Conservation (phyloP, 805 yeast genomes). For the Vanderwaltozyma verrucispora region DNA sequence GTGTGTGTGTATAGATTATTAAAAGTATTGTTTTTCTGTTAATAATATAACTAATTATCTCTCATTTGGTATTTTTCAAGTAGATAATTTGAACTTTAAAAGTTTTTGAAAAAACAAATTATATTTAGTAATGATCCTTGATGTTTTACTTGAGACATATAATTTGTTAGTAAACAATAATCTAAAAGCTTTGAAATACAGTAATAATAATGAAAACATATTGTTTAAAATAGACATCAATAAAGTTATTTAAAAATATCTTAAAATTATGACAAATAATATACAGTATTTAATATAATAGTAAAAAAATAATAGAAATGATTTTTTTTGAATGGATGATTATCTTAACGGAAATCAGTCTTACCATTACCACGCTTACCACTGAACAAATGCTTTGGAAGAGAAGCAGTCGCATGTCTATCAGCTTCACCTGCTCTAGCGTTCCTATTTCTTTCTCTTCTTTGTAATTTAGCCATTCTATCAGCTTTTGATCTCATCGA, state of each 20-base stretch:
- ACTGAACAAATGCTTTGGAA: slow-evolving; percentile 89
- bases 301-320: background rate
- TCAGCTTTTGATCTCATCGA: slow-evolving; percentile 74
- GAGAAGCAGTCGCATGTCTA: slow-evolving; percentile 71
- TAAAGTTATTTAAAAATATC: no score
- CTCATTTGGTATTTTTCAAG: no score
- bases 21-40: no score
- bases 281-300: background rate
- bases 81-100: no score
- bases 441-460: slow-evolving; percentile 85
- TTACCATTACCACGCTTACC: slow-evolving; percentile 97
- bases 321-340: background rate
- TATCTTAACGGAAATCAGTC: slow-evolving; percentile 70
- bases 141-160: no score
- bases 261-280: background rate
- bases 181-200: no score
- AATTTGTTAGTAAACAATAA: no score
- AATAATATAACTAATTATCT: no score
- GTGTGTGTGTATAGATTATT: no score
- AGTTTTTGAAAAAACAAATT: no score
- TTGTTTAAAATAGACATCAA: background rate
- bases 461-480: slow-evolving; percentile 76
- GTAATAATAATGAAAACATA: background rate
- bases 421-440: slow-evolving; percentile 96
- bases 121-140: no score